Base-by-base conservation (phyloP, 345 rosid species). In the Tarenaya hassleriana region DNA sequence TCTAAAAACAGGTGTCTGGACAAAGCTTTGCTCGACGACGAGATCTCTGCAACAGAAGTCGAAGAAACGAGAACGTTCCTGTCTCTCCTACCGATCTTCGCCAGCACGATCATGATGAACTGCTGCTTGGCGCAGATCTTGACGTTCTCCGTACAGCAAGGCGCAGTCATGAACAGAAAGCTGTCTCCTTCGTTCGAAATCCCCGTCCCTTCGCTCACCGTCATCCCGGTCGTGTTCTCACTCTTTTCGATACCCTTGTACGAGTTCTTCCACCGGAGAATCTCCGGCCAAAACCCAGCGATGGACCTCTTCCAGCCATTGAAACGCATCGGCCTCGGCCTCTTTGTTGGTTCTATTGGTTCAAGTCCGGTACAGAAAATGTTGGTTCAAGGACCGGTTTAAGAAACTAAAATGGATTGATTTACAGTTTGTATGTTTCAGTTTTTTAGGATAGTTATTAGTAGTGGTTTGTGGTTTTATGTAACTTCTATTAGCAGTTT, bases 91-190 rank as follows among this genome's bases (percentile, higher is more conserved):
- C 92, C 81, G 11, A 78, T 80, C 21, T 80, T 74, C 21, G 73
- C 29, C 0, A 62, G 78, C 78, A 78, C 83, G 3, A 76, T 84
- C 61, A 56, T 71, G 72, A 74, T 74, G 83, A 80, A 69, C 55
- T 71, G 76, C 34, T 84, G 83, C 62, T 56, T 78, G 4, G 88
- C 88, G 24, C 83, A 78, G 40, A 56, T 84, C 7, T 61, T 56
- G 20, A 80, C 87, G 24, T 76, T 83, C 71, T 68, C 88, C 1
- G 75, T 78, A 37, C 62, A 70, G 46, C 88, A 78, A 73, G 84
- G 81, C 57, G 18, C 56, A 56, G 48, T 58, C 62, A 78, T 80
- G 92, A 37, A 76, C 16, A 75, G 72, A 67, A 60, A 47, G 4
- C 8, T 80, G 8, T 41, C 33, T 45, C 51, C 52, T 50, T 14